phyloP scores from a whole-genome alignment of 176 grass and related monocot genomes.

The Melocanna baccifera region DNA sequence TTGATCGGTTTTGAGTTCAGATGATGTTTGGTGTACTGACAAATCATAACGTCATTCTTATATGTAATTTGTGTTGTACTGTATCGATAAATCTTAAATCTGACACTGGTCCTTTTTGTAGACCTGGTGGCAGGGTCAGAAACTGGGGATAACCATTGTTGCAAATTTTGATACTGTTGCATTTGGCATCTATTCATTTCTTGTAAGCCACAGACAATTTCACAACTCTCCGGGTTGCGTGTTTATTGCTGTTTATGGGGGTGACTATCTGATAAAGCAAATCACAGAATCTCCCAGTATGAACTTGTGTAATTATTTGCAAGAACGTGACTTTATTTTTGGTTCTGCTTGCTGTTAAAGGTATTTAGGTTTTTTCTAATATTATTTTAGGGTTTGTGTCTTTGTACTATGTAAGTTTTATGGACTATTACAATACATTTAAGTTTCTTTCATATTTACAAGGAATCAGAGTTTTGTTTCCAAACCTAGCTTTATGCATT shows the following conservation, averaged over 20 bases:
- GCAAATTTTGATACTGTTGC: neutral
- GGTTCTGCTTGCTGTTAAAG: neutral
- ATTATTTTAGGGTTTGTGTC: too few species aligned
- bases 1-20: slow-evolving; percentile 6
- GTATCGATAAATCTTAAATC: neutral
- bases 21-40: neutral
- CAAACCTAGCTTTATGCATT: too few species aligned
- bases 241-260: neutral
- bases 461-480: too few species aligned
- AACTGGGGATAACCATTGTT: neutral
- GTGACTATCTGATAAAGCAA: neutral
- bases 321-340: neutral
- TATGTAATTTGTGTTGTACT: neutral
- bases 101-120: neutral
- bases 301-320: neutral
- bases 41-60: neutral
- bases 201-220: neutral
- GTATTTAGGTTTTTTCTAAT: too few species aligned
- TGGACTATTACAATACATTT: too few species aligned
- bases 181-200: neutral
- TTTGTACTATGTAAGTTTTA: too few species aligned
- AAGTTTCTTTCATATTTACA: too few species aligned
- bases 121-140: neutral
- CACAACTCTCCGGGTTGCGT: neutral
- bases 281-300: neutral